phyloP scores from a whole-genome alignment of 106 monocot species.

The Acorus calamus region DNA sequence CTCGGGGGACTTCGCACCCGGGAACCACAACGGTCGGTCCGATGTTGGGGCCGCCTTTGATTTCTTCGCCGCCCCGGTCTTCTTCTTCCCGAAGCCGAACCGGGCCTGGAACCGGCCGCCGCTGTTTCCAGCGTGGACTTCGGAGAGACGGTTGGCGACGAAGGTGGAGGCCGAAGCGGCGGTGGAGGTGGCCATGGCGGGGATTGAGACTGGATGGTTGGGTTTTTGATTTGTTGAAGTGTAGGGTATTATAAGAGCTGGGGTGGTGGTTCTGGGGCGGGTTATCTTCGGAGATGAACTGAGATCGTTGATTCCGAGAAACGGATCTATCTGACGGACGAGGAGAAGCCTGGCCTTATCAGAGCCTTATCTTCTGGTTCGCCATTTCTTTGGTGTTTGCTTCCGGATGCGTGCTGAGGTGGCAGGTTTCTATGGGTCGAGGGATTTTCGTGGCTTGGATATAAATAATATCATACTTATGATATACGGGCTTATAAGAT shows the following conservation, averaged over 20 bases:
- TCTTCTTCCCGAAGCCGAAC: slow-evolving; percentile 66
- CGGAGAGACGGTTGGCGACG: slow-evolving; percentile 33
- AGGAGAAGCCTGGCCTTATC: slow-evolving; percentile 9
- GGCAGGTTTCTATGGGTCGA: no score
- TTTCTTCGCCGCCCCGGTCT: slow-evolving; percentile 38
- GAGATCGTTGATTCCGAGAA: background rate
- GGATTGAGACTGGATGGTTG: background rate
- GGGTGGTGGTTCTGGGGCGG: background rate
- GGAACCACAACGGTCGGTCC: slow-evolving; percentile 87
- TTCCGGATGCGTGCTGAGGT: no score
- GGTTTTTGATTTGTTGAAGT: background rate
- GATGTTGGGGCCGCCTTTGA: slow-evolving; percentile 11
- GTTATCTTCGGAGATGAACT: background rate
- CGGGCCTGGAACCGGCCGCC: slow-evolving; percentile 47
- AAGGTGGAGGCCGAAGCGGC: slow-evolving; percentile 11
- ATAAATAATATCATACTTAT: no score
- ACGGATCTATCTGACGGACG: slow-evolving; percentile 16
- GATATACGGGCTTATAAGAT: no score
- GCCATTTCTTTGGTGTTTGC: no score
- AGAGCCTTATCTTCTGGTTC: slow-evolving; percentile 18
- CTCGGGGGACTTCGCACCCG: slow-evolving; percentile 74
- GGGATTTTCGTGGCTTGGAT: no score
- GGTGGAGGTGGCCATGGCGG: slow-evolving; percentile 36
- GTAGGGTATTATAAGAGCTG: background rate
- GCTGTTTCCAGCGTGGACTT: slow-evolving; percentile 3